Base-by-base conservation (phyloP, 495 filamentous ascomycete species). In the Hypoxylon lienhwacheense region DNA sequence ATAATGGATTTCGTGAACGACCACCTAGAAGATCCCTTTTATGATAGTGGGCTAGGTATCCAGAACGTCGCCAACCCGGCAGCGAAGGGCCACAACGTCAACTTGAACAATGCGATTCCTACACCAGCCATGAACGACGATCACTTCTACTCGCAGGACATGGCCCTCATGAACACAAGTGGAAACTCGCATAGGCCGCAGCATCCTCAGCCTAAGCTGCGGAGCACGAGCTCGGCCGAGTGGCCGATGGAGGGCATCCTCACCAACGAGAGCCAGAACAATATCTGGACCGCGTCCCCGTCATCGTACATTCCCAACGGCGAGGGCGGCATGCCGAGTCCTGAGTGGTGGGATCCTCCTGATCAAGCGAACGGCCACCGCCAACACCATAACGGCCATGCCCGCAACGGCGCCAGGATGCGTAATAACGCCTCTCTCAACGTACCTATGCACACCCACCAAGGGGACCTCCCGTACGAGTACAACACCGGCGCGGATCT, bases 1-100 rank as follows among this genome's bases (percentile, higher is more conserved):
- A 19, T 51, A 4, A 50, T 53, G 15, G 45, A 40, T 12, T 66
- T 72, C 28, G 59, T 70, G 14, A 70, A 41, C 40, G 66, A 61
- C 7, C 60, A 66, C 20, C 47, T 75, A 7, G 70, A 73, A 2
- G 70, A 75, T 35, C 70, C 70, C 5, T 76, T 77, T 45, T 29
- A 54, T 33, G 59, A 67, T 12, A 46, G 51, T 24, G 45, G 61
- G 19, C 37, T 59, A 6, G 48, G 55, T 12, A 36, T 65, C 4
- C 33, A 63, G 12, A 42, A 22, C 8, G 34, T 12, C 22, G 68
- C 49, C 44, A 45, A 43, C 37, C 45, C 52, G 15, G 44, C 33
- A 7, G 4, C 34, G 0, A 55, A 54, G 29, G 25, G 25, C 40
- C 47, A 43, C 17, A 19, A 47, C 5, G 41, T 56, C n/a, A 60